These are phyloP conservation scores for Cladophialophora immunda DNA, from an alignment of 2,329 filamentous ascomycete species.

Conservation along the genomic window DNA sequence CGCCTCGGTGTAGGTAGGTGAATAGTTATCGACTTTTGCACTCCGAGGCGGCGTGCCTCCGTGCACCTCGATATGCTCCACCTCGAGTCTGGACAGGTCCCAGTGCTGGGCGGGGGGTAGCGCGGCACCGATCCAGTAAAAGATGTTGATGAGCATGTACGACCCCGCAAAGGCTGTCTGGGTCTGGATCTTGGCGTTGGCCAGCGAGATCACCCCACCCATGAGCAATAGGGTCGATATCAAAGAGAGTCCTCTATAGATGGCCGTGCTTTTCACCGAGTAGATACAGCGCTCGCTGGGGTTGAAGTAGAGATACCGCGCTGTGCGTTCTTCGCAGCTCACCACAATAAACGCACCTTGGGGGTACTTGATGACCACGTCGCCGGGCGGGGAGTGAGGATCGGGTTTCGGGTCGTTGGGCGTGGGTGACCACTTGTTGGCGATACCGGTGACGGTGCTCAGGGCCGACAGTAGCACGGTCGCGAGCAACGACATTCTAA, in stretches of 20 bases:
- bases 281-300: slow-evolving; percentile 59
- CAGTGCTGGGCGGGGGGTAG: slow-evolving; percentile 57
- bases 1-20: slow-evolving; percentile 54
- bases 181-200: slow-evolving; percentile 57
- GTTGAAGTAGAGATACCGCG: slow-evolving; percentile 61
- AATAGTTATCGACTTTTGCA: slow-evolving; percentile 46
- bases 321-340: slow-evolving; percentile 59
- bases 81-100: slow-evolving; percentile 56
- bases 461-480: slow-evolving; percentile 58
- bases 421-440: slow-evolving; percentile 59
- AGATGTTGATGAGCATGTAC: slow-evolving; percentile 60
- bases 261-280: slow-evolving; percentile 48
- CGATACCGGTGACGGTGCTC: slow-evolving; percentile 58
- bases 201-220: slow-evolving; percentile 61
- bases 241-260: slow-evolving; percentile 59
- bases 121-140: slow-evolving; percentile 62
- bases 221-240: slow-evolving; percentile 61
- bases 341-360: slow-evolving; percentile 61
- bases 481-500: slow-evolving; percentile 59
- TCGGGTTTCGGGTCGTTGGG: slow-evolving; percentile 50
- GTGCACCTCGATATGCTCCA: slow-evolving; percentile 42
- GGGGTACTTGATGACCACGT: slow-evolving; percentile 61
- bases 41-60: slow-evolving; percentile 38
- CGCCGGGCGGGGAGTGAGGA: slow-evolving; percentile 49
- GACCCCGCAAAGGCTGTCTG: slow-evolving; percentile 60